Conservation (phyloP, 768 basidiomycete species). For the Asterophora parasitica region DNA sequence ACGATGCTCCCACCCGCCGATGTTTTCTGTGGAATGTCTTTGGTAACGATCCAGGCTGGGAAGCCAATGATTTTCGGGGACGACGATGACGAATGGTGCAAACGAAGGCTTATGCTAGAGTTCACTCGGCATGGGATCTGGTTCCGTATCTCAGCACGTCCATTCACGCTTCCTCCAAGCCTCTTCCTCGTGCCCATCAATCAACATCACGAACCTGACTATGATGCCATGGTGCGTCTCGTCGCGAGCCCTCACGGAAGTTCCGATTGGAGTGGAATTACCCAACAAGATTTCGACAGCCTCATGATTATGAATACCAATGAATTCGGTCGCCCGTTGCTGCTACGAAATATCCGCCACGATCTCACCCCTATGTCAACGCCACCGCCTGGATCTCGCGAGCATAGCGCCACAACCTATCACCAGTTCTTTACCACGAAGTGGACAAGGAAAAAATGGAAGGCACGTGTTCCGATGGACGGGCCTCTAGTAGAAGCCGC, state of each 20-base stretch:
- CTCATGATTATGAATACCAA: slow-evolving; percentile 52
- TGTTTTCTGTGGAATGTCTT: slow-evolving; percentile 28
- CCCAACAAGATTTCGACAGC: slow-evolving; percentile 43
- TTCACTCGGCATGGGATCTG: slow-evolving; percentile 61
- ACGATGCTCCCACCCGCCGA: slow-evolving; percentile 46
- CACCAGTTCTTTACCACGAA: slow-evolving; percentile 52
- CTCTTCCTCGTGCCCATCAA: slow-evolving; percentile 66
- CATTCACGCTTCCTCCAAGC: slow-evolving; percentile 45
- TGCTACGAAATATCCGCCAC: slow-evolving; percentile 53
- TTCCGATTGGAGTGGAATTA: slow-evolving; percentile 51
- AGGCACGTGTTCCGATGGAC: slow-evolving; percentile 41
- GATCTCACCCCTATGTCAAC: slow-evolving; percentile 64
- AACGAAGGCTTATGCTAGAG: slow-evolving; percentile 52
- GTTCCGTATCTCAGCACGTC: slow-evolving; percentile 58
- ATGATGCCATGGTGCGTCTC: slow-evolving; percentile 45
- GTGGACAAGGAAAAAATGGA: slow-evolving; percentile 46
- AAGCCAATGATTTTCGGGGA: slow-evolving; percentile 32
- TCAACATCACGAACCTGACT: slow-evolving; percentile 50
- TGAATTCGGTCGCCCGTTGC: slow-evolving; percentile 49
- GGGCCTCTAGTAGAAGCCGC: slow-evolving; percentile 62
- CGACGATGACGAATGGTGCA: slow-evolving; percentile 40
- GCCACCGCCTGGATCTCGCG: slow-evolving; percentile 48
- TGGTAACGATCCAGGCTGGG: slow-evolving; percentile 32
- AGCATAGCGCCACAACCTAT: slow-evolving; percentile 46
- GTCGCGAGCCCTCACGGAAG: slow-evolving; percentile 46